A percentile compares a stretch with the other conserved stretches of the same genome.
These are phyloP conservation scores for Combretum micranthum DNA, from an alignment of 345 rosid genomes.

Conservation along the genomic window DNA sequence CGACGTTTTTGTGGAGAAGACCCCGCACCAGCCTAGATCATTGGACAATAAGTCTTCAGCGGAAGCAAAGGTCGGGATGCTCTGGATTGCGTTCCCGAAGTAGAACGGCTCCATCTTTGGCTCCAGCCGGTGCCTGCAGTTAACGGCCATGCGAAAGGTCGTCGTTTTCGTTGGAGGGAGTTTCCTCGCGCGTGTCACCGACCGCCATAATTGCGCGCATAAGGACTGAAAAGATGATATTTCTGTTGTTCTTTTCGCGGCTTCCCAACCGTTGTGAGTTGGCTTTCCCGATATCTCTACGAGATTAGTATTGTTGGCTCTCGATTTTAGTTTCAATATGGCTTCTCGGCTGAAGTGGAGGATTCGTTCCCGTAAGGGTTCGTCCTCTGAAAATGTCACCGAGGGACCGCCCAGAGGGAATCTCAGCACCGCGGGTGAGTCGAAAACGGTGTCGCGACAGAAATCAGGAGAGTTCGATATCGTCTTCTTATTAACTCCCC, in stretches of 20 bases:
- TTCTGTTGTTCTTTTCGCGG: slow-evolving; percentile 48
- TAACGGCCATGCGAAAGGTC: slow-evolving; percentile 90
- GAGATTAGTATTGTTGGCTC: slow-evolving; percentile 30
- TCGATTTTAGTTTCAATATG: slow-evolving; percentile 52
- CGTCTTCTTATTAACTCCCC: slow-evolving; percentile 41
- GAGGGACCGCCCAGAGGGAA: slow-evolving; percentile 77
- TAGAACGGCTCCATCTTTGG: slow-evolving; percentile 65
- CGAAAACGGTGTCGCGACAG: slow-evolving; percentile 48
- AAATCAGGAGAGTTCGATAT: slow-evolving; percentile 66
- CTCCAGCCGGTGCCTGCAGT: slow-evolving; percentile 83
- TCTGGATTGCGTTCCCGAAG: slow-evolving; percentile 95
- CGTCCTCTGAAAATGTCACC: slow-evolving; percentile 59
- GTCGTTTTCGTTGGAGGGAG: slow-evolving; percentile 46
- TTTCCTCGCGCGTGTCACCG: slow-evolving; percentile 80
- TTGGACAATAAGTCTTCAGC: slow-evolving; percentile 49
- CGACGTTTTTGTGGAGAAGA: slow-evolving; percentile 67
- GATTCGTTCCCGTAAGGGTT: slow-evolving; percentile 75
- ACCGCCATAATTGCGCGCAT: slow-evolving; percentile 77
- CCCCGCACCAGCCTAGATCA: slow-evolving; percentile 58
- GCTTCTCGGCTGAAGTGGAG: slow-evolving; percentile 77
- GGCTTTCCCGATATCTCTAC: slow-evolving; percentile 47
- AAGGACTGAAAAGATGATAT: slow-evolving; percentile 93
- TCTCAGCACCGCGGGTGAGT: slow-evolving; percentile 51
- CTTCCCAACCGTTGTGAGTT: slow-evolving; percentile 40
- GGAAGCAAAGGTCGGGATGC: slow-evolving; percentile 61